Percentiles rank a stretch among this genome's conserved stretches.
These are phyloP conservation scores for Cytospora mali DNA, from an alignment of 2,329 filamentous ascomycete genomes.

Conservation along the genomic window DNA sequence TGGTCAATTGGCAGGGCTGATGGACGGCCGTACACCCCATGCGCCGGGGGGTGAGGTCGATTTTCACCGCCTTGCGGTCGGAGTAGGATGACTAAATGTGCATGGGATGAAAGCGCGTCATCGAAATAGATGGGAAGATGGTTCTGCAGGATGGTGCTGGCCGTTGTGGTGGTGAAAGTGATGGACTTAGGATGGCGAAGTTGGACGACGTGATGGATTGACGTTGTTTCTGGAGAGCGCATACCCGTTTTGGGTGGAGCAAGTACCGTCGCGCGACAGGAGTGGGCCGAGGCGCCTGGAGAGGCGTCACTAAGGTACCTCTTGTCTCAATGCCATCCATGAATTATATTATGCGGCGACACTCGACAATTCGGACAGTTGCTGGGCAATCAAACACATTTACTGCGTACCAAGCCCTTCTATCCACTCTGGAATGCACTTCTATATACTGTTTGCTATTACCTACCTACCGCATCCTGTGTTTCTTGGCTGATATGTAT, in stretches of 20 bases:
- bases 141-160: conserved; percentile 44
- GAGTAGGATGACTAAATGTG: conserved; percentile 50
- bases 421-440: background rate
- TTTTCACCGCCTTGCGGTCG: conserved; percentile 51
- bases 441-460: background rate
- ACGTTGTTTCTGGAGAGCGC: conserved; percentile 52
- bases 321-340: conserved; percentile 13
- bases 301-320: conserved; percentile 16
- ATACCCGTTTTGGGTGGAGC: conserved; percentile 24
- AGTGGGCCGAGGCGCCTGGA: conserved; percentile 12
- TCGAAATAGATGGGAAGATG: conserved; percentile 53
- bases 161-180: conserved; percentile 46
- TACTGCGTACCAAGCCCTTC: background rate
- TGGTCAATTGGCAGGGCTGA: conserved; percentile 51
- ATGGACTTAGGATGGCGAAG: conserved; percentile 53
- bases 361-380: conserved; percentile 1
- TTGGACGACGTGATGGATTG: conserved; percentile 56
- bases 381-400: background rate
- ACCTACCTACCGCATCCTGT: background rate
- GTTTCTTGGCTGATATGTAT: background rate
- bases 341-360: conserved; percentile 9
- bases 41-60: conserved; percentile 56
- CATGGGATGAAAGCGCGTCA: conserved; percentile 53
- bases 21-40: conserved; percentile 56
- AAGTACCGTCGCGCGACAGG: conserved; percentile 22